Base-by-base conservation (phyloP, 805 yeast genomes). In the Lipomyces spencermartinsiae region DNA sequence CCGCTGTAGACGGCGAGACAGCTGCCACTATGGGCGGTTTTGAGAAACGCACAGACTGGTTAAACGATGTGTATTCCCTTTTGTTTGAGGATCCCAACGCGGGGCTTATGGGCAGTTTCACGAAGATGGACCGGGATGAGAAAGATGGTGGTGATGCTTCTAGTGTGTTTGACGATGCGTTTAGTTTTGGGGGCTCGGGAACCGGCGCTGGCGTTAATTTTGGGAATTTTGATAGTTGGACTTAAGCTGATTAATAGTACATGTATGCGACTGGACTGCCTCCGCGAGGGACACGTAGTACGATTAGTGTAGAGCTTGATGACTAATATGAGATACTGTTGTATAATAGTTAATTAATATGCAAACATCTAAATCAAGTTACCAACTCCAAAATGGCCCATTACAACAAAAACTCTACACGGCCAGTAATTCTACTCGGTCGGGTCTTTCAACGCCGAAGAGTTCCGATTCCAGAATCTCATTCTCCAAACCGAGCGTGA, bases 21-120 rank as follows among this genome's bases (percentile, higher is more conserved):
- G 22, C 65, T 4, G 60, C 39, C 1, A 31, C 66, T 7, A 61
- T 64, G 66, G 64, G 60, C 25, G 72, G 67, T 25, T 58, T 67
- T 35, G 64, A 72, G 19, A 67, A 68, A 64, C 70, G 72, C 9
- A 61, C 73, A 2, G 73, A 68, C 19, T 70, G 71, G 71, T 54
- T 70, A 9, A 70, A 65, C 39, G 71, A 70, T 53, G 73, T 70
- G 16, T 70, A 68, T 58, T 65, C 73, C 2, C 65, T 68, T n/a
- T 51, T 70, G 25, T 65, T 62, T 43, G 73, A 70, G 35, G 72
- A 68, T 29, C 66, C 71, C 3, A 63, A 65, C 19, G 61, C 65
- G 12, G 65, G 70, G n/a, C 19, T 68, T 9, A 65, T 68, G 69
- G 2, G 9, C 8, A 19, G 49, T 43, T 19, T 43, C n/a, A n/a